Evolutionary conservation across 768 basidiomycete species (phyloP).

Genomic region (Grammothele lineata): DNA sequence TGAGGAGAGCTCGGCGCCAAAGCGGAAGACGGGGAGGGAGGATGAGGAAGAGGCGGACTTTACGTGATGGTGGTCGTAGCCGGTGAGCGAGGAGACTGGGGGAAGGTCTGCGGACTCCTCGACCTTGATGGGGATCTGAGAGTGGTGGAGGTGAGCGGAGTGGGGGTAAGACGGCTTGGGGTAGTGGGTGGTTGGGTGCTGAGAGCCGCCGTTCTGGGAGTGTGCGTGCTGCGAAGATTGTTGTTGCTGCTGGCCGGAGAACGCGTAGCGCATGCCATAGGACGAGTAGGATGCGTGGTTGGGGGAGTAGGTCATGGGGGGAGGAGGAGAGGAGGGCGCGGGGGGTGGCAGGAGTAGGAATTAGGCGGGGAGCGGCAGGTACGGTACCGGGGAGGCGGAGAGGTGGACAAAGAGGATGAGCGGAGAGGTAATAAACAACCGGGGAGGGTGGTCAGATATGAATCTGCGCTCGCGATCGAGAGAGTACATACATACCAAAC

Average conservation of each 20-base stretch:
- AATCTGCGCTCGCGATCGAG: constrained; percentile 2
- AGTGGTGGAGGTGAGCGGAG: constrained; percentile 8
- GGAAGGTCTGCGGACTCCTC: constrained; percentile 21
- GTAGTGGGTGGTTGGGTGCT: constrained; percentile 2
- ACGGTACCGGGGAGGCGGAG: constrained; percentile 4
- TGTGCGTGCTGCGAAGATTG: not conserved
- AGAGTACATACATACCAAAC: constrained; percentile 1
- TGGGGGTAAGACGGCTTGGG: constrained; percentile 10
- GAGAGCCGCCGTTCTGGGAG: not conserved
- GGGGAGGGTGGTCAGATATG: constrained; percentile 9
- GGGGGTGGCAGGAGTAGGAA: constrained; percentile 12
- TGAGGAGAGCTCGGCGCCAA: constrained; percentile 13
- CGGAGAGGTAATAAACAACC: constrained; percentile 5
- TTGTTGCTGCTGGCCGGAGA: constrained; percentile 12
- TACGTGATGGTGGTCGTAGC: constrained; percentile 12
- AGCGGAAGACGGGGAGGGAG: constrained; percentile 18
- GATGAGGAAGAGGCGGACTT: constrained; percentile 5
- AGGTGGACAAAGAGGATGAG: constrained; percentile 1
- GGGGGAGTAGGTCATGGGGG: constrained; percentile 18
- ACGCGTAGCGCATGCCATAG: constrained; percentile 16
- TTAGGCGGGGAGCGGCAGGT: constrained; percentile 12
- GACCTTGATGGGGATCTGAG: constrained; percentile 19
- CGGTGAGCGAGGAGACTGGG: constrained; percentile 10
- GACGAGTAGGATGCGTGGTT: constrained; percentile 11
- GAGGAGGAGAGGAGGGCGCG: not conserved